phyloP scores from a whole-genome alignment of 23 red algal species.

The Gracilaria domingensis region DNA sequence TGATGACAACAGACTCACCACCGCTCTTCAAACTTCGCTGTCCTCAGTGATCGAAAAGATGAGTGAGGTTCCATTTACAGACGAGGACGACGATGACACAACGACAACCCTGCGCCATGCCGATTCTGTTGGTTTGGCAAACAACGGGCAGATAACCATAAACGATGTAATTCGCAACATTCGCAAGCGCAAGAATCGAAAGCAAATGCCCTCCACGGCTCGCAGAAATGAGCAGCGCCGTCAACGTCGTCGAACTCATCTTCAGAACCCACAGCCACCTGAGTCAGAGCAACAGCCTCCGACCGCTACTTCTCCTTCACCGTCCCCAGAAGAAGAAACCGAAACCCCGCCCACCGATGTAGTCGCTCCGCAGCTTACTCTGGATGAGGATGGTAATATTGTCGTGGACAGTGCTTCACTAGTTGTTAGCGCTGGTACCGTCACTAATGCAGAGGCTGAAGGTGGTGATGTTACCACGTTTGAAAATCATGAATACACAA shows the following conservation, averaged over 20 bases:
- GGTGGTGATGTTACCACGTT: conserved; percentile 31
- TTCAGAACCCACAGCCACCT: not conserved
- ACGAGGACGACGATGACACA: conserved; percentile 2
- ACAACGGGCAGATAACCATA: conserved; percentile 35
- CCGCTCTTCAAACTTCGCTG: too few relatives aligned
- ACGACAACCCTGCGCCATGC: conserved; percentile 15
- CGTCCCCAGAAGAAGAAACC: conserved; percentile 20
- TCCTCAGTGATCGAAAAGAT: not conserved
- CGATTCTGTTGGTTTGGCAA: conserved; percentile 3
- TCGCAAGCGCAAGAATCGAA: conserved; percentile 39
- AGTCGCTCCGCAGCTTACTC: conserved; percentile 81
- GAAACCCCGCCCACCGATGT: conserved; percentile 29
- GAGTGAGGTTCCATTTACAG: not conserved
- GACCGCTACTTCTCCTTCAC: not conserved
- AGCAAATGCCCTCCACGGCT: conserved; percentile 61
- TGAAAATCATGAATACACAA: conserved; percentile 46
- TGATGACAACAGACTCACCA: too few relatives aligned
- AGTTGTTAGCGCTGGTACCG: conserved; percentile 63
- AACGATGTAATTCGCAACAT: conserved; percentile 56
- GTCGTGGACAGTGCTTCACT: conserved; percentile 80
- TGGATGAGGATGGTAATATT: conserved; percentile 92
- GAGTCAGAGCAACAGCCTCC: not conserved
- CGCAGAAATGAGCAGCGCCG: conserved; percentile 29
- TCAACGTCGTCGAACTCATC: conserved; percentile 35
- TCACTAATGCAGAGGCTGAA: conserved; percentile 22